phyloP scores from a whole-genome alignment of 768 basidiomycete species.

The Rhodotorula kratochvilovae region DNA sequence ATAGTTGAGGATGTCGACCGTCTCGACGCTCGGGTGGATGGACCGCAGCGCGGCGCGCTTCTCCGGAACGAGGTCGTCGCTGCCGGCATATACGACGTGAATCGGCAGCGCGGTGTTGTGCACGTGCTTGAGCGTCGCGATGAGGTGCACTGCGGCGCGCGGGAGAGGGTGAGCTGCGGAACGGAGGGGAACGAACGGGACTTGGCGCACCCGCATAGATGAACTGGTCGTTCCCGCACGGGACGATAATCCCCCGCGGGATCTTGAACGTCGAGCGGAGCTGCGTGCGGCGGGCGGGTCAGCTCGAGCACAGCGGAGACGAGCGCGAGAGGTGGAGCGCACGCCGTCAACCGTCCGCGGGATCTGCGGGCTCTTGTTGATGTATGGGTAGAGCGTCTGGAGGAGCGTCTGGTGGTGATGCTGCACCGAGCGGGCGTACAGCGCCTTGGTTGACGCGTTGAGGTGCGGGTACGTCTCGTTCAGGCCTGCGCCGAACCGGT shows the following conservation, averaged over 20 bases:
- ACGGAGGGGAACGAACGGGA: too few species aligned
- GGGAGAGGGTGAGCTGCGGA: background rate
- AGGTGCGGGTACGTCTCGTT: constrained; percentile 23
- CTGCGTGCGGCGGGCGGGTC: background rate
- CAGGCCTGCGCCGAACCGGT: constrained; percentile 9
- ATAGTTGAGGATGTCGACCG: constrained; percentile 30
- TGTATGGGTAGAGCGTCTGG: constrained; percentile 28
- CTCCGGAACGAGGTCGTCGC: constrained; percentile 28
- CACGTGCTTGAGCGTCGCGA: constrained; percentile 39
- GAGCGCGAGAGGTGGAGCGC: background rate
- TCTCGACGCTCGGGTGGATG: constrained; percentile 29
- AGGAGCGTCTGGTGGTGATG: constrained; percentile 33
- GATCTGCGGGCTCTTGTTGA: constrained; percentile 13
- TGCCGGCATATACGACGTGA: constrained; percentile 36
- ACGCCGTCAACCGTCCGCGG: constrained; percentile 10
- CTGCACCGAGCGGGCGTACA: constrained; percentile 26
- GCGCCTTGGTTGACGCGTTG: constrained; percentile 18
- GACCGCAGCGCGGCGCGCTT: constrained; percentile 30
- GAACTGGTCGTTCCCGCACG: constrained; percentile 36
- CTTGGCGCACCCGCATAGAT: constrained; percentile 8
- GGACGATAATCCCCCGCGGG: constrained; percentile 30
- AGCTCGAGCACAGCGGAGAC: background rate
- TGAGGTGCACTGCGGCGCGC: constrained; percentile 16
- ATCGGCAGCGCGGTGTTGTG: constrained; percentile 36
- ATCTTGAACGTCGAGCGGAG: constrained; percentile 2